These are phyloP conservation scores for sunflower (Helianthus annuus) DNA, from an alignment of 129 eudicot species.

Conservation along the genomic window DNA sequence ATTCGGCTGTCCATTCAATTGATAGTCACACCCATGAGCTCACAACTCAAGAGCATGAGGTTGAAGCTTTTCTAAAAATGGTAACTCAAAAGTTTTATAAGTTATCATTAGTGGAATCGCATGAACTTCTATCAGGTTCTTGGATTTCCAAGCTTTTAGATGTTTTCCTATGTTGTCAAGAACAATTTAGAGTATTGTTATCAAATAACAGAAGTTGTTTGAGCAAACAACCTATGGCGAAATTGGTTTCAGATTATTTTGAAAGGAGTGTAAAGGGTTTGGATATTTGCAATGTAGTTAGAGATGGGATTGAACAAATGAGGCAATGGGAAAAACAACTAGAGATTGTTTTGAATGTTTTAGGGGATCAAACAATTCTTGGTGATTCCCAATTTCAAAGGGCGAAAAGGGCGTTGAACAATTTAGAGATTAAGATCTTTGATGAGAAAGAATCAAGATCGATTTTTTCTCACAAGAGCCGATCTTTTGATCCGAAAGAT, in stretches of 20 bases:
- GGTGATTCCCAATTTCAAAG: conserved; percentile 80
- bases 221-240: conserved; percentile 50
- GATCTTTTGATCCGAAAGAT: conserved; percentile 35
- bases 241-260: conserved; percentile 46
- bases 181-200: conserved; percentile 44
- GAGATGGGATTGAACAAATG: conserved; percentile 67
- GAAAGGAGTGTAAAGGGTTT: conserved; percentile 76
- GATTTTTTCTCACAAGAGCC: conserved; percentile 21
- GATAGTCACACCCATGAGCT: conserved; percentile 39
- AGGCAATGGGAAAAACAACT: conserved; percentile 62
- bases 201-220: conserved; percentile 32
- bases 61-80: conserved; percentile 53
- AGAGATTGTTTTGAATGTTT: conserved; percentile 67
- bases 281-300: conserved; percentile 65
- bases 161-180: conserved; percentile 63
- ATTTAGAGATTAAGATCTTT: conserved; percentile 63
- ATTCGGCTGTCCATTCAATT: conserved; percentile 58
- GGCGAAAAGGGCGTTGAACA: conserved; percentile 61
- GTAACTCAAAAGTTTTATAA: conserved; percentile 52
- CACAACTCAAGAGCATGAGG: conserved; percentile 40
- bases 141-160: conserved; percentile 69
- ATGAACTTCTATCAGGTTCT: conserved; percentile 52
- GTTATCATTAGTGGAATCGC: conserved; percentile 40
- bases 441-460: conserved; percentile 47
- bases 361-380: conserved; percentile 50